Base-by-base conservation (phyloP, 805 yeast genomes). In the Wickerhamiella lipophila region DNA sequence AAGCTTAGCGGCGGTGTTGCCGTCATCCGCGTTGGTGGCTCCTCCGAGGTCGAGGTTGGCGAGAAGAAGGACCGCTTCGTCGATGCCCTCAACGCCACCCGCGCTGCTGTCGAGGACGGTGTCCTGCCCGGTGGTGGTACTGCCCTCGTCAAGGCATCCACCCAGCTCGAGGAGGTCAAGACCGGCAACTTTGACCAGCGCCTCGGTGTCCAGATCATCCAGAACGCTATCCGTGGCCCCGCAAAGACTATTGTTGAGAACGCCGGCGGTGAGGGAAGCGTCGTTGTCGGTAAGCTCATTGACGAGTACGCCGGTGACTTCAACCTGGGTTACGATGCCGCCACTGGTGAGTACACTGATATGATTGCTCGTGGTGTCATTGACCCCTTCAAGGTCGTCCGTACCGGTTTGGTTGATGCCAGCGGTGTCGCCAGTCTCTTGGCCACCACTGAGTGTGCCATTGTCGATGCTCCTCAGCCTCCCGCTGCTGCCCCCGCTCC, bases 121-220 rank as follows among this genome's bases (percentile, higher is more conserved):
- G 87, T 92, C 64, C 76, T 92, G 58, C 98, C 98, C 64, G 98
- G 98, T 73, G 98, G 98, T 68, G 98, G 98, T 71, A 86, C 96
- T 57, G 98, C 98, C 51, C 76, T 92, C 64, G 76, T 86, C 62
- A 92, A 92, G 77, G 96, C 97, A 46, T 77, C 94, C 48, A 74
- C 78, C 59, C 67, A 79, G 54, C 75, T 92, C 61, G 86, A 78
- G 55, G 72, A 67, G 19, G 79, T 84, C 55, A 73, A 78, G 67
- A 76, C 83, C 54, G 82, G 74, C 30, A 92, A 92, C 79, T 92
- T 92, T 63, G 97, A 92, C 73, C 96, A 88, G 71, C 84, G 83
- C 70, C 77, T 89, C 56, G 98, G 98, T 70, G 94, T 92, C 56
- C 84, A 84, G 58, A 85, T 87, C 68, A 88, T 92, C 70, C 80